Evolutionary conservation across 1,284 basidiomycete species (phyloP).

Genomic region (Mycosarcoma mackinlayi): DNA sequence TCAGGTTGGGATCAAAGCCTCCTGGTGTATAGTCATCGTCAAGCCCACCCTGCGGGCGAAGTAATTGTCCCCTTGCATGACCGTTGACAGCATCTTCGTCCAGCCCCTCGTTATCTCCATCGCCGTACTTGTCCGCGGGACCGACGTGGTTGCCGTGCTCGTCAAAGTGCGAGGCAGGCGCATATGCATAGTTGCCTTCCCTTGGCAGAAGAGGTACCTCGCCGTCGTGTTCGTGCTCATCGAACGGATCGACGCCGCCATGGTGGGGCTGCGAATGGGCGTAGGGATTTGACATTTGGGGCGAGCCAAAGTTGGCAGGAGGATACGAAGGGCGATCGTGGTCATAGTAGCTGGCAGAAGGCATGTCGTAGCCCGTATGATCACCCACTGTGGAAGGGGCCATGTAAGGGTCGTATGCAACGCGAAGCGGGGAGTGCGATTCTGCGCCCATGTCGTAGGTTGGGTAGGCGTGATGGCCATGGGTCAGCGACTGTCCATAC

Average conservation of each 20-base stretch:
- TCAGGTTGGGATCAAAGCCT: slow-evolving; percentile 52
- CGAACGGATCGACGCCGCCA: slow-evolving; percentile 26
- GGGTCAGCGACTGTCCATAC: slow-evolving; percentile 15
- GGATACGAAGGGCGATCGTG: slow-evolving; percentile 17
- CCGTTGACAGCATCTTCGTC: slow-evolving; percentile 56
- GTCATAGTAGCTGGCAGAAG: slow-evolving; percentile 43
- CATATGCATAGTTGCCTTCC: slow-evolving; percentile 54
- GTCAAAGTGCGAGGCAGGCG: slow-evolving; percentile 59
- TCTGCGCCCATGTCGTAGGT: slow-evolving; percentile 51
- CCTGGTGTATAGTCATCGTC: slow-evolving; percentile 55
- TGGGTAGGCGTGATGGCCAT: slow-evolving; percentile 38
- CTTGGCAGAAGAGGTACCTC: slow-evolving; percentile 52
- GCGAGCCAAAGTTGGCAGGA: slow-evolving; percentile 19
- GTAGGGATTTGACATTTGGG: slow-evolving; percentile 44
- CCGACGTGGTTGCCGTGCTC: slow-evolving; percentile 57
- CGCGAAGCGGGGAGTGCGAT: slow-evolving; percentile 31
- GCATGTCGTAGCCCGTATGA: slow-evolving; percentile 37
- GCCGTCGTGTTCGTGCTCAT: slow-evolving; percentile 42
- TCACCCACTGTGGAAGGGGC: slow-evolving; percentile 35
- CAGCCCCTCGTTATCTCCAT: slow-evolving; percentile 51
- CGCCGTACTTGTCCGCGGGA: slow-evolving; percentile 38
- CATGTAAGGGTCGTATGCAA: slow-evolving; percentile 42
- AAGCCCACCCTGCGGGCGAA: slow-evolving; percentile 11
- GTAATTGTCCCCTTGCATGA: slow-evolving; percentile 29
- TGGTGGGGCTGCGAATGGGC: slow-evolving; percentile 24